These are phyloP conservation scores for Inga oerstediana DNA, from an alignment of 306 rosid species.

Conservation along the genomic window DNA sequence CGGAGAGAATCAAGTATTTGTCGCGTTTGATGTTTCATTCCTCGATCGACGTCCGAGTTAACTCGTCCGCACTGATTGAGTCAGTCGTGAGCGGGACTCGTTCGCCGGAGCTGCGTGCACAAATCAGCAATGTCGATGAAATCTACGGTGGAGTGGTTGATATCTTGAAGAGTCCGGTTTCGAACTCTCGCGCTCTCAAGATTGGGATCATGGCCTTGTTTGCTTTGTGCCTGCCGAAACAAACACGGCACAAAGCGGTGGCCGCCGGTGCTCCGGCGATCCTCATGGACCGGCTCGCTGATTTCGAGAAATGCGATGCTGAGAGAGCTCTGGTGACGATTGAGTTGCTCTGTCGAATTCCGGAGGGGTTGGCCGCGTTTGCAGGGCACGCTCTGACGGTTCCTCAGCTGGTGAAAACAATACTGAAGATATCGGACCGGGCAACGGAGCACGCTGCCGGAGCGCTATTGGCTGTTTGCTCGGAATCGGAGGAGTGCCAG, in stretches of 20 bases:
- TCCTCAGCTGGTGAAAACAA: conserved; percentile 75
- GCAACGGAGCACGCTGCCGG: conserved; percentile 93
- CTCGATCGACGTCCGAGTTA: conserved; percentile 62
- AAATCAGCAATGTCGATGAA: conserved; percentile 61
- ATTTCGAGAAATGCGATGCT: conserved; percentile 79
- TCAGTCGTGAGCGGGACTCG: conserved; percentile 66
- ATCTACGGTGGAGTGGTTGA: conserved; percentile 76
- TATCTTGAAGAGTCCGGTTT: conserved; percentile 50
- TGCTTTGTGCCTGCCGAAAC: conserved; percentile 73
- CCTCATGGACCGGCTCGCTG: conserved; percentile 66
- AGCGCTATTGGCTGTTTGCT: conserved; percentile 75
- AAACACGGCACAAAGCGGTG: conserved; percentile 70
- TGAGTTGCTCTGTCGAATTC: conserved; percentile 74
- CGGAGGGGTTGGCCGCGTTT: conserved; percentile 60
- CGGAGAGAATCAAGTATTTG: conserved; percentile 48
- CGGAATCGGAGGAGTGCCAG: conserved; percentile 61
- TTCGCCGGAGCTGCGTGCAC: conserved; percentile 62
- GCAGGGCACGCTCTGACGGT: conserved; percentile 72
- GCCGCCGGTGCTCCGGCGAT: conserved; percentile 67
- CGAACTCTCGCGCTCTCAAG: conserved; percentile 64
- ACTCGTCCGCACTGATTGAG: conserved; percentile 76
- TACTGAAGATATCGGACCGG: conserved; percentile 75
- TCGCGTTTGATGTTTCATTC: conserved; percentile 50
- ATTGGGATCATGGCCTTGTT: conserved; percentile 78
- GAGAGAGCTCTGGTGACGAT: conserved; percentile 84